Base-by-base conservation (phyloP, 2,329 filamentous ascomycete genomes). In the Aureobasidium sp. region DNA sequence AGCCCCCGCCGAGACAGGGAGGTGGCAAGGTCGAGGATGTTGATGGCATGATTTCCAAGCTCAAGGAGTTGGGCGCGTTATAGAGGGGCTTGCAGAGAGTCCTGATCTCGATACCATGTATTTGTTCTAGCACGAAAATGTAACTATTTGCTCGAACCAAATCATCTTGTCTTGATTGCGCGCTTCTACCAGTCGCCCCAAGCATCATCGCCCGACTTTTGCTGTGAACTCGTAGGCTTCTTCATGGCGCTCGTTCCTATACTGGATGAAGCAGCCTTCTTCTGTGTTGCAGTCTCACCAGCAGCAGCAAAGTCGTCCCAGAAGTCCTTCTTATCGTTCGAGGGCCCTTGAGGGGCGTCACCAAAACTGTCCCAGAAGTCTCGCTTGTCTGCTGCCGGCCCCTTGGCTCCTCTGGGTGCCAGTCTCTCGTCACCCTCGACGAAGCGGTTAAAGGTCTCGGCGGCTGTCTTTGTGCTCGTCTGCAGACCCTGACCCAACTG, bases 21-120 rank as follows among this genome's bases (percentile, higher is more conserved):
- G 94, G 94, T 70, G 91, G 91, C 68, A 99, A 97, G 85, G 94
- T 99, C 22, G 91, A 96, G 72, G 89, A 97, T 80, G 94, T 99
- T 25, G 91, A 95, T 76, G 91, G 92, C n/a, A 84, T 99, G 77
- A 87, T 99, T 70, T 77, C 83, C 63, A 97, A 94, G 83, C 81
- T 99, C 73, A 97, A 97, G 84, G 93, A 99, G 80, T 80, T 99
- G 67, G 94, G 94, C 68, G 94, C 92, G 66, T 78, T 97, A 77
- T 96, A 84, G 68, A 60, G 7, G 42, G 39, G 42, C 34, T 25
- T 55, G 15, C 15, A 44, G 60, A 55, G 29, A 37, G 25, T 31
- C 37, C 27, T 34, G 15, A 62, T 37, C 51, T 56, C 44, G 47
- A 51, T 51, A 44, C 52, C 52, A 56, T 58, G 52, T 57, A 63